Evolutionary conservation across 2,329 filamentous ascomycete species (phyloP).

Genomic region (Epichloe typhina): DNA sequence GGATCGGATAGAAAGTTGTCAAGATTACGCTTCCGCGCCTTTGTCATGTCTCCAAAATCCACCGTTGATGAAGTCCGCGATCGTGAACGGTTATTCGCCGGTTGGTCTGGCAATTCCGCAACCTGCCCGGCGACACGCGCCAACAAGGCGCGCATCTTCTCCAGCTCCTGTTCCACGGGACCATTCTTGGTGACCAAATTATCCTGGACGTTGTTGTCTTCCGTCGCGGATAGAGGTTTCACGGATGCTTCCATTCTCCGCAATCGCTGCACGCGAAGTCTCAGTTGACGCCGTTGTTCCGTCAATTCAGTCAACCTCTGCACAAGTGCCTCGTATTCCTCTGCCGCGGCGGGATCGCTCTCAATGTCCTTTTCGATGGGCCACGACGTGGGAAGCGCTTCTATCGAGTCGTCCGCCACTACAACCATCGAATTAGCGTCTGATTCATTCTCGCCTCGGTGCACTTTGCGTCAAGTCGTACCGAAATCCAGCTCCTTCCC

Average conservation of each 20-base stretch:
- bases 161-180: conserved; percentile 51
- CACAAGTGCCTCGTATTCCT: conserved; percentile 38
- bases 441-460: background rate
- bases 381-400: conserved; percentile 35
- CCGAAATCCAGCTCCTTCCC: conserved; percentile 31
- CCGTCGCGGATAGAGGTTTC: conserved; percentile 23
- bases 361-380: conserved; percentile 23
- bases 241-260: conserved; percentile 37
- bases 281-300: conserved; percentile 19
- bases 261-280: conserved; percentile 31
- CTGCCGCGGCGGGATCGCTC: conserved; percentile 31
- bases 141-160: conserved; percentile 51
- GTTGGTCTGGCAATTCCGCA: conserved; percentile 20
- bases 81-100: conserved; percentile 1
- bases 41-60: conserved; percentile 22
- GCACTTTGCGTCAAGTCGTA: conserved; percentile 11
- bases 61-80: conserved; percentile 9
- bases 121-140: conserved; percentile 44
- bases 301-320: conserved; percentile 36
- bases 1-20: conserved; percentile 25
- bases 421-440: background rate
- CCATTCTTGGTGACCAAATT: conserved; percentile 55
- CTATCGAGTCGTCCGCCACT: conserved; percentile 31
- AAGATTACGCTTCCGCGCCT: conserved; percentile 28
- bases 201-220: conserved; percentile 37